Conservation (phyloP, 495 filamentous ascomycete genomes). For the Penicillium coprophilum region DNA sequence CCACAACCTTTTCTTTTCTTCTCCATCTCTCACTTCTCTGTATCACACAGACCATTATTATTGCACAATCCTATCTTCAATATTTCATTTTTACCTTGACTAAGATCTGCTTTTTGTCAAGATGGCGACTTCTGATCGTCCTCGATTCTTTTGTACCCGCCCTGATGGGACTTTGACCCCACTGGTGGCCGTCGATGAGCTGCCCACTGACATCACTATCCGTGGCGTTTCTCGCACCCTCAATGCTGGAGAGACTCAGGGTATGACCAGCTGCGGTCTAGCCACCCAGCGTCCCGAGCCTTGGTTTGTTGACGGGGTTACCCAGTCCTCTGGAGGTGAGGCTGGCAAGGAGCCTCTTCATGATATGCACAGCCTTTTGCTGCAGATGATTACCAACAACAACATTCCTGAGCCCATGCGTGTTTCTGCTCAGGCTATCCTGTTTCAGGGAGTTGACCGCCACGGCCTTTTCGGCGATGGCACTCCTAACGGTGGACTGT, state of each 20-base stretch:
- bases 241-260: constrained; percentile 37
- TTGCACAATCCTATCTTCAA: neutral
- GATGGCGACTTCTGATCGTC: neutral
- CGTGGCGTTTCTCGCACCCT: constrained; percentile 37
- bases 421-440: constrained; percentile 19
- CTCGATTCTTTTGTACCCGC: constrained; percentile 49
- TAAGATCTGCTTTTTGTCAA: neutral
- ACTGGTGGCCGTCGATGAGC: constrained; percentile 64
- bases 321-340: neutral
- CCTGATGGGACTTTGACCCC: constrained; percentile 59
- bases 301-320: constrained; percentile 36
- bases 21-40: neutral
- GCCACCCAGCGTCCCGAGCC: constrained; percentile 27
- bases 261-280: constrained; percentile 49
- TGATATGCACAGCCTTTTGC: constrained; percentile 25
- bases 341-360: neutral
- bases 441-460: constrained; percentile 6
- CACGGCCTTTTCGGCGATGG: neutral
- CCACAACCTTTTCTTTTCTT: neutral
- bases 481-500: neutral
- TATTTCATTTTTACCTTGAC: neutral
- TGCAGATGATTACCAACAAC: constrained; percentile 26
- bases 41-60: neutral
- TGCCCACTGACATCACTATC: constrained; percentile 46
- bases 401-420: constrained; percentile 15